Evolutionary conservation across 2,329 filamentous ascomycete genomes (phyloP), one percentile per base, ranked within the genome.

Genomic region (Ambrosiella beaveri): DNA sequence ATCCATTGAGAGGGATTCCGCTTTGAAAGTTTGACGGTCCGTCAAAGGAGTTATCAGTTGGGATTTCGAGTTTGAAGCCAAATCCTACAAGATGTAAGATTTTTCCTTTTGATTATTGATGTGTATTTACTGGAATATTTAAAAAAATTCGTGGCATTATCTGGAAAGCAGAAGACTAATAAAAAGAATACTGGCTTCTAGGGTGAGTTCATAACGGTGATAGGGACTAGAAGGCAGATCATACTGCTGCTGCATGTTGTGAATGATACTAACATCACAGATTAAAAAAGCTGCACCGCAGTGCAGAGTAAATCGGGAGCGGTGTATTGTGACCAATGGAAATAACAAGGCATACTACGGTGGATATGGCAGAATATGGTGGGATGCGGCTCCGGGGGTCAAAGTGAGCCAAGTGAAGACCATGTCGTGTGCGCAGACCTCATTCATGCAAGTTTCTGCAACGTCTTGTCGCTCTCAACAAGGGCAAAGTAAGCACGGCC

Each of bases 391-490:
- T 51, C 47, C 47, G 47, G 27, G 27, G 47, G 47, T 51, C 47
- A 51, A 11, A 36, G 17, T 55, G 40, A 55, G 53, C 53, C 17
- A 55, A 55, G 19, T 44, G 53, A 55, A 39, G 44, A 36, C 53
- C 53, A 44, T 55, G 39, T 55, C 19, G 53, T 55, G 53, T 45
- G 53, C 8, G 53, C 38, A 44, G 19, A 27, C 53, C 17, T 19
- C 36, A 45, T 44, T 38, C 9, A 35, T 55, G 38, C 19, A 35
- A 12, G 17, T 36, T 9, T 11, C 53, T 44, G 39, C 39, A 55
- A 44, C 17, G n/a, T 27, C 38, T 13, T 55, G 3, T 19, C 11
- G 17, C 36, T 36, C 27, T 55, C 15, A 45, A 55, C 13, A 15
- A 55, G 7, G 5, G 17, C 4, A 15, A 6, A 55, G 27, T 41